Conservation (phyloP, 83 land plant genomes). For the Isoetes engelmannii region DNA sequence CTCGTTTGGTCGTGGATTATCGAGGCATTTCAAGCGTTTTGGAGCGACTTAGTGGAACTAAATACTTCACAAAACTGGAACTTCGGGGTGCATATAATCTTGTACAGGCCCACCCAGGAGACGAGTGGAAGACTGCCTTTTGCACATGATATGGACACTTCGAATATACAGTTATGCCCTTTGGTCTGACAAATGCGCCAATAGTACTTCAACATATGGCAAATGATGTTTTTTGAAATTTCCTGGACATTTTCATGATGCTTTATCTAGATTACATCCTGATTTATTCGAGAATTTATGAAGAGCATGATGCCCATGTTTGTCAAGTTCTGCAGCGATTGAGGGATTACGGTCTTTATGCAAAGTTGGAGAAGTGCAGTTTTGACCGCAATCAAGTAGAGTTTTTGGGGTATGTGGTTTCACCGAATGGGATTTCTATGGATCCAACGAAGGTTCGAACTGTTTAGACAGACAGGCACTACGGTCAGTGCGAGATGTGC, state of each 20-base stretch:
- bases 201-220: constrained; percentile 14
- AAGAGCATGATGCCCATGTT: constrained; percentile 10
- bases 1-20: neutral
- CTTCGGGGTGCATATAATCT: constrained; percentile 14
- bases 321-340: neutral
- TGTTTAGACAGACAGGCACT: neutral
- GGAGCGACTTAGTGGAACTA: constrained; percentile 13
- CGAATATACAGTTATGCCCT: constrained; percentile 20
- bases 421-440: neutral
- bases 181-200: constrained; percentile 16
- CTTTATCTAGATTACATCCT: constrained; percentile 19
- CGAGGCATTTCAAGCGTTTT: neutral
- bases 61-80: constrained; percentile 17
- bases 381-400: constrained; percentile 2
- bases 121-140: constrained; percentile 25
- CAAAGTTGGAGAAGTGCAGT: constrained; percentile 2
- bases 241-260: constrained; percentile 11
- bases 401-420: constrained; percentile 15
- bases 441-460: neutral
- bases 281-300: constrained; percentile 4
- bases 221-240: constrained; percentile 17
- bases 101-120: neutral
- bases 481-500: neutral
- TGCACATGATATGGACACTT: constrained; percentile 19
- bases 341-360: neutral